phyloP scores from a whole-genome alignment of 2,329 filamentous ascomycete genomes.

The Metarhizium sp. region DNA sequence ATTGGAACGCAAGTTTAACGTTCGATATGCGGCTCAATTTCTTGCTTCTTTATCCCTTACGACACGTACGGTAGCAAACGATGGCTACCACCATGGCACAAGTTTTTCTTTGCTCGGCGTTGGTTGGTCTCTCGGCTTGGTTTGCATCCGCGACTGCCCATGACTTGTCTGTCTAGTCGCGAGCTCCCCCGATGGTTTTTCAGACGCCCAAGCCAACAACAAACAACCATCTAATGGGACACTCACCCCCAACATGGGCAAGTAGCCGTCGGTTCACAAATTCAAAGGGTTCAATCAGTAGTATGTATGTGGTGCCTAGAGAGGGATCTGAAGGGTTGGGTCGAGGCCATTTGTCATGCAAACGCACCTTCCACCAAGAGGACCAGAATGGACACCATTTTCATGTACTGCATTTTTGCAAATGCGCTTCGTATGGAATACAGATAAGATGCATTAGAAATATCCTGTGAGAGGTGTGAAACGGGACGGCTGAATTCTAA shows the following conservation, averaged over 20 bases:
- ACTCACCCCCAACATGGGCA: background rate
- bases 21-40: background rate
- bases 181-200: too few relatives aligned
- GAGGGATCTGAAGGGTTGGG: constrained; percentile 2
- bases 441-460: background rate
- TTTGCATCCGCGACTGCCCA: background rate
- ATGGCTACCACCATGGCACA: background rate
- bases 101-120: background rate
- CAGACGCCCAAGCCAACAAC: background rate
- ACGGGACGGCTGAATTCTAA: background rate
- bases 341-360: too few relatives aligned
- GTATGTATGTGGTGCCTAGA: constrained; percentile 10
- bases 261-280: constrained; percentile 4
- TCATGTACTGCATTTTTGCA: background rate
- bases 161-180: background rate
- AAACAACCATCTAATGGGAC: background rate
- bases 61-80: background rate
- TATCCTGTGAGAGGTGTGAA: background rate
- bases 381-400: background rate
- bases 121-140: background rate
- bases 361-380: background rate
- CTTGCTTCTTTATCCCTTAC: background rate
- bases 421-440: background rate
- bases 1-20: background rate
- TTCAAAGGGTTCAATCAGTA: constrained; percentile 7